Evolutionary conservation across 257 asterid genomes (phyloP), one percentile per base, ranked within the genome.

Genomic region (Cinchona pubescens): DNA sequence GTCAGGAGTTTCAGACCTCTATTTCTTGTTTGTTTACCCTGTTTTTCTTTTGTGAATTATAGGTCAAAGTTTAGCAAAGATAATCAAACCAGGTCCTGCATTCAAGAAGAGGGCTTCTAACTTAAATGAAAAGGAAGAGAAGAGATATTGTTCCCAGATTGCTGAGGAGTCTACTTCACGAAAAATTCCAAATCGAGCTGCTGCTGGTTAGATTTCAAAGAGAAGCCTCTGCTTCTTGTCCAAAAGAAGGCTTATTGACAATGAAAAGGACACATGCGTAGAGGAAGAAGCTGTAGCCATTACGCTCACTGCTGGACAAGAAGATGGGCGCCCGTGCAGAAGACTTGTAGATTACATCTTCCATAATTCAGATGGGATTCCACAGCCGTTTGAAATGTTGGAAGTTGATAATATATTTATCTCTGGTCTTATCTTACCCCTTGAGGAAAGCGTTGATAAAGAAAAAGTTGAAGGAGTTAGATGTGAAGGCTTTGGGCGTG

Each of bases 401-500:
- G 97, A 94, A 78, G 90, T 88, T 45, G 89, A 88, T 80, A 91
- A 92, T 80, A 76, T 90, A 72, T 94, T 83, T 80, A 85, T 92
- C 63, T 78, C 90, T 69, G 99, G 99, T 58, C 85, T 82, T 40
- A 71, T 94, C 81, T 84, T 86, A 66, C 97, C 99, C 16, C 90
- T 90, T 30, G 96, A 90, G 78, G 96, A 79, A 75, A 75, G 68
- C 77, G 77, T 46, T 72, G 91, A 82, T 46, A 88, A 89, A 78
- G 92, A 84, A 74, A 89, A 88, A 76, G 83, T 79, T 48, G 86
- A 83, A 70, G 93, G 95, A 34, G 73, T 90, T 45, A 83, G 87
- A 82, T 90, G 99, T 69, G 90, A 90, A 82, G 93, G 96, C 77
- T 94, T 94, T 83, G 97, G 99, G 29, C 97, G 97, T 15, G 75